These are phyloP conservation scores for Leishmania tropica DNA, from an alignment of 208 protist genomes.

Conservation along the genomic window DNA sequence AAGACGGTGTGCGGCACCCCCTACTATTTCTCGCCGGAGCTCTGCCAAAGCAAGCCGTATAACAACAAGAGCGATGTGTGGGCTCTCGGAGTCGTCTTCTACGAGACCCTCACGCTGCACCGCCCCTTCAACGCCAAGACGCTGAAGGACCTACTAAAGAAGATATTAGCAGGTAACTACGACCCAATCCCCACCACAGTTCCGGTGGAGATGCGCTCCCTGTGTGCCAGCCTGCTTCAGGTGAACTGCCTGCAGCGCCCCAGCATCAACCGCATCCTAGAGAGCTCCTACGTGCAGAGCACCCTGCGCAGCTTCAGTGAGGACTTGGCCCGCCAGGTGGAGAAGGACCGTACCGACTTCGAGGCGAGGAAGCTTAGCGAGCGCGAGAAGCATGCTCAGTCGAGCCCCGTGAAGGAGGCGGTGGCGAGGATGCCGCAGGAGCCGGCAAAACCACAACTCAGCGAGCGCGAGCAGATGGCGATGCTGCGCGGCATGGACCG, in stretches of 20 bases:
- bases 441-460: conserved; percentile 55
- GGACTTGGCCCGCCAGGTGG: conserved; percentile 83
- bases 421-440: conserved; percentile 14
- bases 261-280: conserved; percentile 90
- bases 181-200: conserved; percentile 83
- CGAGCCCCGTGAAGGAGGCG: neutral
- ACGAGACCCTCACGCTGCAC: conserved; percentile 90
- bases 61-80: conserved; percentile 95
- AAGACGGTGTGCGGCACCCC: conserved; percentile 96
- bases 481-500: conserved; percentile 89
- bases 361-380: conserved; percentile 50
- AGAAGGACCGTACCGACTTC: conserved; percentile 82
- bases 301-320: conserved; percentile 79
- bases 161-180: conserved; percentile 88
- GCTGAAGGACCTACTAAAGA: conserved; percentile 91
- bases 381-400: conserved; percentile 15
- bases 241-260: conserved; percentile 81
- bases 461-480: conserved; percentile 88
- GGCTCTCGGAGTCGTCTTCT: conserved; percentile 92
- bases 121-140: conserved; percentile 89
- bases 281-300: conserved; percentile 85
- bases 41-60: conserved; percentile 95
- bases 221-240: conserved; percentile 85
- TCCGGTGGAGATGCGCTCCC: conserved; percentile 75
- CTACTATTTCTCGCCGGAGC: conserved; percentile 96